Evolutionary conservation across 139 green algal genomes (phyloP).

Genomic region (Coelastrella sp.): DNA sequence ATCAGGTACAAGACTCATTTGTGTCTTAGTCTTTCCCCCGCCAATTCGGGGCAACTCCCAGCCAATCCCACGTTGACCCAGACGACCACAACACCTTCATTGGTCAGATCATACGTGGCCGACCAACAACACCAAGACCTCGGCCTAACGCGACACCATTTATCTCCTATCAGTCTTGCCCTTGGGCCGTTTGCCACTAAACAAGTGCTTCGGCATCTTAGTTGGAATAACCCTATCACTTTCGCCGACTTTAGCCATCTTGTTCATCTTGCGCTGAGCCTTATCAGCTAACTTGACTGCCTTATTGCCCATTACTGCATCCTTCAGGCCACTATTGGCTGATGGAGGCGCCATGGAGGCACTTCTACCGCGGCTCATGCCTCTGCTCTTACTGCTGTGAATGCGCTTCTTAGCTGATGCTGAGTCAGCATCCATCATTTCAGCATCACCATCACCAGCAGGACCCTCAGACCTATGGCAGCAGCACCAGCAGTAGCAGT

Average conservation of each 20-base stretch:
- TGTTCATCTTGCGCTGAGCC: constrained; percentile 80
- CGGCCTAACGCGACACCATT: no score
- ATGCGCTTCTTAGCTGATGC: constrained; percentile 79
- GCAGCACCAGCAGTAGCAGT: no score
- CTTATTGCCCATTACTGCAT: constrained; percentile 88
- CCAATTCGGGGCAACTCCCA: no score
- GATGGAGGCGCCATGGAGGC: constrained; percentile 71
- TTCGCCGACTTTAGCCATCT: constrained; percentile 81
- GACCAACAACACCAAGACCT: no score
- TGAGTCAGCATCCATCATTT: constrained; percentile 67
- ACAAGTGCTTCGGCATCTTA: constrained; percentile 98
- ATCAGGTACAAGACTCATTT: no score
- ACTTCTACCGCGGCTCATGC: constrained; percentile 85
- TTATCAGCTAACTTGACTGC: constrained; percentile 92
- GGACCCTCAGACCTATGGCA: constrained; percentile 19
- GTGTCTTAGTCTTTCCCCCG: no score
- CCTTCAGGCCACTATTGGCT: constrained; percentile 81
- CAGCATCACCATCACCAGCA: constrained; percentile 57
- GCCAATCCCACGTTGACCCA: no score
- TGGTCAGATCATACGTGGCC: no score
- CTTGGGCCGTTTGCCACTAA: constrained; percentile 79
- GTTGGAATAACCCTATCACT: constrained; percentile 84
- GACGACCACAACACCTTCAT: no score
- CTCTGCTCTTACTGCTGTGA: constrained; percentile 87
- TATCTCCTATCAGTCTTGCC: constrained; percentile 41